These are phyloP conservation scores for Backusella tuberculispora DNA, from an alignment of 192 early-diverging fungal species.

Conservation along the genomic window DNA sequence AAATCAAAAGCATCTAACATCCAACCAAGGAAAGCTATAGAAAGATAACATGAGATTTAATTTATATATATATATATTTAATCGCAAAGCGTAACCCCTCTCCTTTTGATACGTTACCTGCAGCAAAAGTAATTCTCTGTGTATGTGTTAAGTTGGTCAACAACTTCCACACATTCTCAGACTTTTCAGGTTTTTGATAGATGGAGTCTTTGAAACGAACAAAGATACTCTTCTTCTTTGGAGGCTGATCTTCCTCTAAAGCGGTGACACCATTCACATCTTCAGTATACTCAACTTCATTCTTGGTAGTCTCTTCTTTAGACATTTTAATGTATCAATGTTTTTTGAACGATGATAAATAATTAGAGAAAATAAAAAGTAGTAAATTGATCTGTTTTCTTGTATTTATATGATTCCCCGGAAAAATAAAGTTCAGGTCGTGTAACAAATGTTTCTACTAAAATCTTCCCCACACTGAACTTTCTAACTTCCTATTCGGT, in stretches of 20 bases:
- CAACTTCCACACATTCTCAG: constrained; percentile 32
- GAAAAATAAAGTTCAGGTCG: constrained; percentile 2
- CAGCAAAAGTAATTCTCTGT: constrained; percentile 35
- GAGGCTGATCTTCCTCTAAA: background rate
- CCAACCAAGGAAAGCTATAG: constrained; percentile 69
- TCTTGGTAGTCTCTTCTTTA: background rate
- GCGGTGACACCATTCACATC: background rate
- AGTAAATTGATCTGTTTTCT: constrained; percentile 3
- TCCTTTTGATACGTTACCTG: constrained; percentile 24
- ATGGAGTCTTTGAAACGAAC: constrained; percentile 23
- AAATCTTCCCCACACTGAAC: constrained; percentile 1
- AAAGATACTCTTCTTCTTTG: background rate
- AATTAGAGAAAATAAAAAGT: background rate
- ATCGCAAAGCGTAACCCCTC: background rate
- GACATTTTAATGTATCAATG: background rate
- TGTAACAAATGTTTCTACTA: background rate
- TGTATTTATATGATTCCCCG: background rate
- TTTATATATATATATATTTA: too few relatives aligned
- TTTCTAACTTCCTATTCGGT: background rate
- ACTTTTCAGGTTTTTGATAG: constrained; percentile 35
- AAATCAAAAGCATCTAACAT: constrained; percentile 75
- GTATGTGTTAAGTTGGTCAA: constrained; percentile 30
- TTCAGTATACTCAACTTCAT: constrained; percentile 13
- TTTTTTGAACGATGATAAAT: background rate
- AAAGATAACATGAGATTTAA: background rate